Base-by-base conservation (phyloP, 1,284 basidiomycete genomes). In the Apiotrichum brassicae region DNA sequence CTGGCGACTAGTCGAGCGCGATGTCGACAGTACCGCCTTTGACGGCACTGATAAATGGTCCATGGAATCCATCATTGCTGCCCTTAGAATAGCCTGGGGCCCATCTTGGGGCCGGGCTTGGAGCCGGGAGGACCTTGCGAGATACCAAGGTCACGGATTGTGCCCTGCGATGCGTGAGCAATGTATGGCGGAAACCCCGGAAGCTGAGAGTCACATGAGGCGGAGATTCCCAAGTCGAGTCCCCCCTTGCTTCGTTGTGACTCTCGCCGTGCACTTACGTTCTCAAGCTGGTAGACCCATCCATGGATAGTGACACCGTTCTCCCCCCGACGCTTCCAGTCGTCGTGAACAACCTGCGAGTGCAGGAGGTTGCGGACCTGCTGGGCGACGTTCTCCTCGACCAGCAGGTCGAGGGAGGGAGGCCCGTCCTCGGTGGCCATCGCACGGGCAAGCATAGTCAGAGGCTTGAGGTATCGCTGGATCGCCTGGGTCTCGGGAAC, bases 201-300 rank as follows among this genome's bases (percentile, higher is more conserved):
- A n/a, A n/a, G n/a, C n/a, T n/a, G n/a, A n/a, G n/a, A n/a, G n/a
- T n/a, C n/a, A n/a, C n/a, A n/a, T n/a, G n/a, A n/a, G n/a, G n/a
- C n/a, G n/a, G n/a, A n/a, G n/a, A n/a, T n/a, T n/a, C n/a, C n/a
- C n/a, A n/a, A n/a, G n/a, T n/a, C n/a, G n/a, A n/a, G n/a, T n/a
- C n/a, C n/a, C n/a, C n/a, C n/a, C n/a, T n/a, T n/a, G n/a, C n/a
- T n/a, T n/a, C n/a, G n/a, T 14, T 22, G n/a, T 30, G 4, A 4
- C 22, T 14, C 14, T 30, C 28, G 8, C n/a, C 9, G 6, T 14
- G 9, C 2, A 62, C 64, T 59, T 48, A 66, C 69, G 45, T 71
- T 60, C 52, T 71, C 69, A n/a, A 71, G 66, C 53, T 71, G 69
- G 52, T 71, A 70, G 23, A 72, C 67, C 70, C 70, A 72, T 2